Evolutionary conservation across 2,329 filamentous ascomycete genomes (phyloP).

Genomic region (Microsporum ferrugineum): DNA sequence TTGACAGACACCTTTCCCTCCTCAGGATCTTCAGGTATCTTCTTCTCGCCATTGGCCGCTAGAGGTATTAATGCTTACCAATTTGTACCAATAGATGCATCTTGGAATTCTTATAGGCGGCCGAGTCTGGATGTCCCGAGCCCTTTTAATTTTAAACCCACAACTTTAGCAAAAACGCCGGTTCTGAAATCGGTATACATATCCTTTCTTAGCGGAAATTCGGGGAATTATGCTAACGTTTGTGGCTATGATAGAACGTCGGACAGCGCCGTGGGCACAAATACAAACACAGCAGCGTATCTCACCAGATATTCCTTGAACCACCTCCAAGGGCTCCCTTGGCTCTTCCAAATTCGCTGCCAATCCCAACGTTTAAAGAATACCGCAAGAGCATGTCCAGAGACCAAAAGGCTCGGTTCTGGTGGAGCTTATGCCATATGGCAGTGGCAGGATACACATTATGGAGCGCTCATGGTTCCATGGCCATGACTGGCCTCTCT

Average conservation of each 20-base stretch:
- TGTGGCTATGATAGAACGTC: constrained; percentile 52
- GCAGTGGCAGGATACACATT: constrained; percentile 73
- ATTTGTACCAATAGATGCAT: constrained; percentile 16
- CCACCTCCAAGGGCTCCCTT: constrained; percentile 75
- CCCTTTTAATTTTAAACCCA: constrained; percentile 92
- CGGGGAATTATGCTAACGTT: constrained; percentile 15
- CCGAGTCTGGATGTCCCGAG: constrained; percentile 28
- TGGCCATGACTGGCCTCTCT: constrained; percentile 83
- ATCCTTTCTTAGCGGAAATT: neutral
- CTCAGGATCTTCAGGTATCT: constrained; percentile 4
- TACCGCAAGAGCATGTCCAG: constrained; percentile 81
- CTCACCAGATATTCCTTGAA: constrained; percentile 92
- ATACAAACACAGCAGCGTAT: constrained; percentile 95
- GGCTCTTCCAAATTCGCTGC: constrained; percentile 79
- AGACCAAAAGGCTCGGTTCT: constrained; percentile 70
- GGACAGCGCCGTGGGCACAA: constrained; percentile 89
- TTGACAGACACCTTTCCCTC: constrained; percentile 29
- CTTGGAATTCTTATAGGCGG: constrained; percentile 19
- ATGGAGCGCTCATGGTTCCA: constrained; percentile 71
- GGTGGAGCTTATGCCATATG: constrained; percentile 85
- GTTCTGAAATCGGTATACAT: constrained; percentile 58
- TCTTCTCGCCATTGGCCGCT: neutral
- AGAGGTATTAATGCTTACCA: neutral
- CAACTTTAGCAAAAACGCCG: constrained; percentile 60
- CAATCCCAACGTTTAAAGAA: constrained; percentile 79